These are phyloP conservation scores for Elongisporangium undulatum DNA, from an alignment of 352 stramenopile species.

Conservation along the genomic window DNA sequence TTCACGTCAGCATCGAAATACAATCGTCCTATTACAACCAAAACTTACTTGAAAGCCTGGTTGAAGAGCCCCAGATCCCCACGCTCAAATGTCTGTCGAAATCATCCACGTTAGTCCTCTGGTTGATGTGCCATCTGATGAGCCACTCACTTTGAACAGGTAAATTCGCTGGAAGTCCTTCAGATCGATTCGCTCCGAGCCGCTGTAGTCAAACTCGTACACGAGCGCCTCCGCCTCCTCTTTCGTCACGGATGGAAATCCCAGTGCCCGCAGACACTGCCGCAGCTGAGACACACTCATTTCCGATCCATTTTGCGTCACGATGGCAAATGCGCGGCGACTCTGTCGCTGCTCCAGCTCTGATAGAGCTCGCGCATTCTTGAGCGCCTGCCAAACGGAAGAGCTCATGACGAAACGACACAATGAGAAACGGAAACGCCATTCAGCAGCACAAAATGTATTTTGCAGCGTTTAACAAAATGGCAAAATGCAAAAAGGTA, in stretches of 20 bases:
- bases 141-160: conserved; percentile 25
- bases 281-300: conserved; percentile 31
- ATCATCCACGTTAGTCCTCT: no score
- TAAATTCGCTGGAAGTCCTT: conserved; percentile 40
- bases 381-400: background rate
- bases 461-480: background rate
- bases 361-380: background rate
- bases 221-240: conserved; percentile 23
- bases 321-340: background rate
- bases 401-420: background rate
- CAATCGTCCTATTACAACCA: no score
- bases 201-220: conserved; percentile 46
- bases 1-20: no score
- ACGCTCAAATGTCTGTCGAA: conserved; percentile 9
- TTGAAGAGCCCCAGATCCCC: conserved; percentile 4
- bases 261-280: conserved; percentile 23
- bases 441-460: background rate
- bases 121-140: no score
- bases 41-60: conserved; percentile 8
- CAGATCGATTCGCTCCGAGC: conserved; percentile 19
- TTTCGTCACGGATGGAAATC: conserved; percentile 12
- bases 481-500: background rate
- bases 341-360: background rate
- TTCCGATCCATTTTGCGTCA: background rate
- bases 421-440: background rate